Percentiles rank a stretch among this genome's conserved stretches.
phyloP scores from a whole-genome alignment of 805 yeast genomes.

The Cyberlindnera nakhonratchasimensis region DNA sequence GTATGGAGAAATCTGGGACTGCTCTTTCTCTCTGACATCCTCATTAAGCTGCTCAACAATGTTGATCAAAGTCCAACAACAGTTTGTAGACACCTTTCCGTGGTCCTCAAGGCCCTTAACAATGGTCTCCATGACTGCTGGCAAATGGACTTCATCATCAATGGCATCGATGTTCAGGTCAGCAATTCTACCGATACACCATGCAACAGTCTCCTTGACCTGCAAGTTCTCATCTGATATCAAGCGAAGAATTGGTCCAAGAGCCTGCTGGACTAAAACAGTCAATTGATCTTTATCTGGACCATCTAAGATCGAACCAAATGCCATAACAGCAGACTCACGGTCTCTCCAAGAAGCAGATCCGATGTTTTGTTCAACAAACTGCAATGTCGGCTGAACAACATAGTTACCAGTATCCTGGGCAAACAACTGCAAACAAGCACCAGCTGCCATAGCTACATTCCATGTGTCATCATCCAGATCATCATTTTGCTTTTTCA shows the following conservation, averaged over 20 bases:
- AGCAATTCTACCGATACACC: constrained; percentile 97
- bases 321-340: constrained; percentile 99
- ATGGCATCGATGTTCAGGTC: constrained; percentile 80
- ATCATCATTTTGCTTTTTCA: constrained; percentile 88
- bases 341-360: constrained; percentile 74
- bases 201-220: constrained; percentile 95
- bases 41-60: constrained; percentile 76
- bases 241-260: constrained; percentile 69
- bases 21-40: constrained; percentile 39
- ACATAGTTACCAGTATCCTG: constrained; percentile 84
- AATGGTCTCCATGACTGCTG: constrained; percentile 69
- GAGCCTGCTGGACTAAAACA: constrained; percentile 72
- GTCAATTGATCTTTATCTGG: constrained; percentile 74
- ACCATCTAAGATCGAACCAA: constrained; percentile 95
- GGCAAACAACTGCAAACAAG: constrained; percentile 91
- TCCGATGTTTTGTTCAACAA: constrained; percentile 72
- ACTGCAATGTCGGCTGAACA: constrained; percentile 77
- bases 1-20: constrained; percentile 71
- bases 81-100: constrained; percentile 91
- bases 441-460: constrained; percentile 98
- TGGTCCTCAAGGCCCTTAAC: constrained; percentile 82
- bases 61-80: constrained; percentile 96
- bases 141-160: constrained; percentile 60
- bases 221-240: constrained; percentile 75
- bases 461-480: constrained; percentile 97